A percentile compares a stretch with the other conserved stretches of the same genome.
These are phyloP conservation scores for Yamadazyma laniorum DNA, from an alignment of 805 yeast species.

Conservation along the genomic window DNA sequence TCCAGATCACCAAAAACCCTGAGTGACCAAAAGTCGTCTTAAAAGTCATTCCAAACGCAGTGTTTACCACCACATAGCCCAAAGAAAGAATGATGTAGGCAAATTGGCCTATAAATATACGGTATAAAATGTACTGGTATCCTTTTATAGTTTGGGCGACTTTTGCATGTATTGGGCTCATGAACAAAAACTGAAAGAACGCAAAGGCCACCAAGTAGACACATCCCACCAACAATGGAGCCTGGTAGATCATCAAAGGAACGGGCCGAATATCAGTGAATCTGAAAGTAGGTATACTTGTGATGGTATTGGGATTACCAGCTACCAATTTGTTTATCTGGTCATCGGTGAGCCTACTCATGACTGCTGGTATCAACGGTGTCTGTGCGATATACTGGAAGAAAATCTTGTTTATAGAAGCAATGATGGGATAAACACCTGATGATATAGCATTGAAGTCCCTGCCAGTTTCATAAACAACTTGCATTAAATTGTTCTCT, in stretches of 20 bases:
- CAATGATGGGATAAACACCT: constrained; percentile 23
- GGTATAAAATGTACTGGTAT: constrained; percentile 20
- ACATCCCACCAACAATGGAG: constrained; percentile 33
- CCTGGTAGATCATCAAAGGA: constrained; percentile 22
- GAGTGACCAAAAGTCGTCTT: constrained; percentile 25
- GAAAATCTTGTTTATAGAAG: constrained; percentile 9
- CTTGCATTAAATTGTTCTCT: neutral
- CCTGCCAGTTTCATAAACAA: neutral
- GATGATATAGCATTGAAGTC: constrained; percentile 11
- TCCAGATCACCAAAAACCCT: constrained; percentile 36
- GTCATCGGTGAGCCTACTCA: constrained; percentile 12
- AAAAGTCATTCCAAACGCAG: constrained; percentile 25
- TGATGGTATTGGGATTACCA: constrained; percentile 23
- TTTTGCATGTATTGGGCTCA: constrained; percentile 24
- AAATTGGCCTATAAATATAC: constrained; percentile 26
- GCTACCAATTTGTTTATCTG: constrained; percentile 9
- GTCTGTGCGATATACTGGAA: constrained; percentile 17
- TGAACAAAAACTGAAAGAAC: constrained; percentile 33
- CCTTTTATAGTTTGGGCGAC: constrained; percentile 29
- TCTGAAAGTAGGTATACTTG: constrained; percentile 23
- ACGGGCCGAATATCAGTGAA: constrained; percentile 26
- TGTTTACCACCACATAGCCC: constrained; percentile 27
- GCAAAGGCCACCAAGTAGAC: constrained; percentile 32
- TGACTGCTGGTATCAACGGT: constrained; percentile 18
- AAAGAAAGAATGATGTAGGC: constrained; percentile 28